Evolutionary conservation across 73 alveolate genomes (phyloP), one percentile per base, ranked within the genome.

Genomic region (Paramecium octaurelia): DNA sequence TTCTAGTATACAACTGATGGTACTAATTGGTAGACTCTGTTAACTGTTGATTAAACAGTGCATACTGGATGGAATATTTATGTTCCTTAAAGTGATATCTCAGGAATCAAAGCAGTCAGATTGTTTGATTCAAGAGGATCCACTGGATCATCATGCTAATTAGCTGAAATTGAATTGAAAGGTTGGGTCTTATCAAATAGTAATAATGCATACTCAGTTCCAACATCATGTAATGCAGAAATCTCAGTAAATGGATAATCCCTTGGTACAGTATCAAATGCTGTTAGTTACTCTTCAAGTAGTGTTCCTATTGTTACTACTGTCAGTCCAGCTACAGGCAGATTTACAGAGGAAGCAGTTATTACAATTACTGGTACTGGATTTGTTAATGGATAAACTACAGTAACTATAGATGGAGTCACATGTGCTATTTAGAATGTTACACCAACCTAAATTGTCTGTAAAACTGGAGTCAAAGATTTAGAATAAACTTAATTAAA

Each of bases 391-490:
- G 43, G 93, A n/a, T 23, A 95, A 16, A 58, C 92, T 42, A 86
- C 91, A 3, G 94, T 96, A 0, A 1, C 50, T 1, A 75, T 96
- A 11, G 99, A 96, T 50, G 96, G 91, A 5, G 88, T 95, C n/a
- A 85, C 11, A 3, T 96, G 99, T 46, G 73, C 85, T 2, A 85
- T 58, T 10, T 69, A 36, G 1, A 29, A 76, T 24, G 70, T 59
- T 31, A 6, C 95, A 5, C 59, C 91, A 6, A 80, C 92, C 1
- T 48, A 46, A 27, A 90, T 93, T 1, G 1, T n/a, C 5, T 96
- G 98, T 83, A 77, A 50, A 27, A 93, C 97, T 38, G 96, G 95
- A 8, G 31, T 80, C 10, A 96, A 96, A 73, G 77, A 80, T 80
- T 7, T 80, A 18, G 43, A 27, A 21, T 44, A 84, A 12, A 90